phyloP scores from a whole-genome alignment of 1,284 basidiomycete species.

The Ceratobasidium sp. region DNA sequence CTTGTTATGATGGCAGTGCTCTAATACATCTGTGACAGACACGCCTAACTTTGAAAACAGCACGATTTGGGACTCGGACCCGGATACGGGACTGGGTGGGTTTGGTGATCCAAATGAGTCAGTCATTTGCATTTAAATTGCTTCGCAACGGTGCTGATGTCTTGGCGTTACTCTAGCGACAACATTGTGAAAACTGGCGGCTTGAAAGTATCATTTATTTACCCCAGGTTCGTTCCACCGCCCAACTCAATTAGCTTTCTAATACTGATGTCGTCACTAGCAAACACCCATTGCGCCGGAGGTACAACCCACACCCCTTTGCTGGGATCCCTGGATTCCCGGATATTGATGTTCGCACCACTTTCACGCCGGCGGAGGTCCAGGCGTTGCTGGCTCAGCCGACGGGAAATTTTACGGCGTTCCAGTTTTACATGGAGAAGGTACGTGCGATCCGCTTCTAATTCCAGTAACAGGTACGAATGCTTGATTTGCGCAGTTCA shows the following conservation, averaged over 20 bases:
- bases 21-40: background rate
- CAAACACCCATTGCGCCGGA: background rate
- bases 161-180: background rate
- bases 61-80: constrained; percentile 12
- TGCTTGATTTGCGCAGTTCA: background rate
- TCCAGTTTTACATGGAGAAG: constrained; percentile 9
- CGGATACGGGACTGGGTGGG: constrained; percentile 7
- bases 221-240: constrained; percentile 8
- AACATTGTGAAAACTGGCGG: constrained; percentile 10
- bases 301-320: background rate
- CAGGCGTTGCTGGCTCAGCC: background rate
- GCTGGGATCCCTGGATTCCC: background rate
- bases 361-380: constrained; percentile 4
- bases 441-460: background rate
- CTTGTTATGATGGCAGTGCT: background rate
- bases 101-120: constrained; percentile 21
- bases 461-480: too few species aligned
- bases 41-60: constrained; percentile 1
- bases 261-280: background rate
- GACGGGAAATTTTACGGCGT: constrained; percentile 7
- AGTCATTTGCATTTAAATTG: background rate
- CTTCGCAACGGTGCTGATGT: background rate
- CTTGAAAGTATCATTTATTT: background rate
- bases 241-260: too few species aligned
- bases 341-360: background rate